A percentile compares a stretch with the other conserved stretches of the same genome.
phyloP scores from a whole-genome alignment of 148 eudicot species.

The Rheum nobile region DNA sequence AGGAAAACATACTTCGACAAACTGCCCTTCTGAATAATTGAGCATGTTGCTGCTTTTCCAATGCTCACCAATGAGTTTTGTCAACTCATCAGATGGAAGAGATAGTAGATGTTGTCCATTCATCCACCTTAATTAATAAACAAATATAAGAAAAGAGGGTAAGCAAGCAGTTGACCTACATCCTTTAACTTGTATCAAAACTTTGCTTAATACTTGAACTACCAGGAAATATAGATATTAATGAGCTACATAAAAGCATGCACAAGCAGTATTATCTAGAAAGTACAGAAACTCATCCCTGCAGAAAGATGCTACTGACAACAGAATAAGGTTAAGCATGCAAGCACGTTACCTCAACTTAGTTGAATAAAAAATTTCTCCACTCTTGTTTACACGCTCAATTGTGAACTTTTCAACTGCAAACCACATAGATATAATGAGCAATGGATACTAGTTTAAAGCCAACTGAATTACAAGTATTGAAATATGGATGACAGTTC shows the following conservation, averaged over 20 bases:
- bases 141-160: slow-evolving; percentile 8
- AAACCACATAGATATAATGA: slow-evolving; percentile 9
- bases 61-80: slow-evolving; percentile 50
- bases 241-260: background rate
- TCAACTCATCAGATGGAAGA: slow-evolving; percentile 62
- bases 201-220: background rate
- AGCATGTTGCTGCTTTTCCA: slow-evolving; percentile 74
- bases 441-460: background rate
- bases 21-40: slow-evolving; percentile 48
- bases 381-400: slow-evolving; percentile 91
- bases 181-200: background rate
- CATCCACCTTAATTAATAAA: slow-evolving; percentile 80
- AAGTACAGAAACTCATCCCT: background rate
- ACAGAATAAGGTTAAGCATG: background rate
- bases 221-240: background rate
- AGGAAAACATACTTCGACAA: slow-evolving; percentile 49
- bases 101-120: slow-evolving; percentile 86
- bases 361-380: slow-evolving; percentile 79
- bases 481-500: background rate
- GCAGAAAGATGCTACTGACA: background rate
- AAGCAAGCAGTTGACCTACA: slow-evolving; percentile 7
- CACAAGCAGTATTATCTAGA: background rate
- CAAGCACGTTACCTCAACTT: slow-evolving; percentile 53
- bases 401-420: slow-evolving; percentile 87
- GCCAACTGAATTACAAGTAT: background rate